These are phyloP conservation scores for Colletotrichum limetticola DNA, from an alignment of 2,329 filamentous ascomycete genomes.

Conservation along the genomic window DNA sequence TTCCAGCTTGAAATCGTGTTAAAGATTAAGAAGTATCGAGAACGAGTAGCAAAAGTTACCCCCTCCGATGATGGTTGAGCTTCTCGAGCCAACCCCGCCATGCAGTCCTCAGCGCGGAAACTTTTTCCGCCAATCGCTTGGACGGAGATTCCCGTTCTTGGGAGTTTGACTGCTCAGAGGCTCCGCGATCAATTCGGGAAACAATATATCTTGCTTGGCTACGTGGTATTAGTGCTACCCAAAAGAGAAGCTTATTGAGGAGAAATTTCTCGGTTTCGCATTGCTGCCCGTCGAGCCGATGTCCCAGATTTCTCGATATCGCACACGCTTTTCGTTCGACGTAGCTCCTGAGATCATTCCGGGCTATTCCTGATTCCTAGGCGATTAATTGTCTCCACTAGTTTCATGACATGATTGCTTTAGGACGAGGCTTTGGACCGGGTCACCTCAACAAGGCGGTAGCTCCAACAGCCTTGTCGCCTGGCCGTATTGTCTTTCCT, in stretches of 20 bases:
- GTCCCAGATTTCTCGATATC: neutral
- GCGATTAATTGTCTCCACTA: too few species aligned
- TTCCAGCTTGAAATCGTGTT: neutral
- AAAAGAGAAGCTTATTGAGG: neutral
- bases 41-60: neutral
- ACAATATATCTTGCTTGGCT: neutral
- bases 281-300: neutral
- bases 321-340: neutral
- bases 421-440: neutral
- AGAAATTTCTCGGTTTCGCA: neutral
- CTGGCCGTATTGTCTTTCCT: too few species aligned
- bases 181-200: neutral
- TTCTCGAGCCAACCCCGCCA: neutral
- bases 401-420: too few species aligned
- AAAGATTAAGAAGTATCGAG: neutral
- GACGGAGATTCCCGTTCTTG: conserved; percentile 13
- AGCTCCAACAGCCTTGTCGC: neutral
- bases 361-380: too few species aligned
- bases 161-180: neutral
- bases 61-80: neutral
- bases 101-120: neutral
- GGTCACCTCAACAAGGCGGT: neutral
- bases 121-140: conserved; percentile 18
- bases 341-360: too few species aligned
- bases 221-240: neutral